A percentile compares a stretch with the other conserved stretches of the same genome.
phyloP scores from a whole-genome alignment of 1,139 yeast species.

The Protomyces lactucae-debilis region DNA sequence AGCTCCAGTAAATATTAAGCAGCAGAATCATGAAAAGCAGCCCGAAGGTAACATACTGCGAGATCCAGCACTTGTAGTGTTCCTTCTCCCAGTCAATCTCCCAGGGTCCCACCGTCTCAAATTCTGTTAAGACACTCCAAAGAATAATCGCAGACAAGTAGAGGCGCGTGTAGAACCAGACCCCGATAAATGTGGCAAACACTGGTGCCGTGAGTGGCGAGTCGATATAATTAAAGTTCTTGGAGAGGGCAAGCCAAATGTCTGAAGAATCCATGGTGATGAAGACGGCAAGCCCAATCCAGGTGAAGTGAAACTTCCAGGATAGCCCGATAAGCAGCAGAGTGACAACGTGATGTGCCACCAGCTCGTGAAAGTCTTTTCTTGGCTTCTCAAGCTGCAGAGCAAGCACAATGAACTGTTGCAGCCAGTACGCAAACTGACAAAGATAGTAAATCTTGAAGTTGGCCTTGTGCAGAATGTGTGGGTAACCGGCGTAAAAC shows the following conservation, averaged over 20 bases:
- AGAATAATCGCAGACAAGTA: constrained; percentile 71
- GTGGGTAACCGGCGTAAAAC: constrained; percentile 79
- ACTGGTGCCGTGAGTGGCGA: constrained; percentile 60
- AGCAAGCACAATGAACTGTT: constrained; percentile 76
- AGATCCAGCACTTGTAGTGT: constrained; percentile 93
- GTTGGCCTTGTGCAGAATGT: constrained; percentile 61
- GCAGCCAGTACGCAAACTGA: constrained; percentile 97
- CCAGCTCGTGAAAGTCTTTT: constrained; percentile 84
- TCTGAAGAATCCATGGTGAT: constrained; percentile 96
- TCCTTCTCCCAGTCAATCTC: constrained; percentile 80
- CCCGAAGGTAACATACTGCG: constrained; percentile 79
- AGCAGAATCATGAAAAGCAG: constrained; percentile 75
- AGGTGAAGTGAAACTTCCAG: constrained; percentile 92
- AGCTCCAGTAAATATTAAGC: constrained; percentile 83
- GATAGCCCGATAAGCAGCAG: constrained; percentile 81
- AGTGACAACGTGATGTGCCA: constrained; percentile 89
- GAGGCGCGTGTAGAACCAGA: constrained; percentile 89
- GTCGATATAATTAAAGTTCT: constrained; percentile 76
- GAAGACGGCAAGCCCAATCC: constrained; percentile 88
- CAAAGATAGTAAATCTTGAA: constrained; percentile 80
- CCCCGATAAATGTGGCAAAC: constrained; percentile 59
- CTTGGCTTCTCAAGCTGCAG: constrained; percentile 91
- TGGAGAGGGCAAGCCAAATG: constrained; percentile 76
- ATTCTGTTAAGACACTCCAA: constrained; percentile 86
- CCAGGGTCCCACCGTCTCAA: constrained; percentile 48